A percentile compares a stretch with the other conserved stretches of the same genome.
Conservation (phyloP, 768 basidiomycete species). For the Hygrophoropsis aurantiaca region DNA sequence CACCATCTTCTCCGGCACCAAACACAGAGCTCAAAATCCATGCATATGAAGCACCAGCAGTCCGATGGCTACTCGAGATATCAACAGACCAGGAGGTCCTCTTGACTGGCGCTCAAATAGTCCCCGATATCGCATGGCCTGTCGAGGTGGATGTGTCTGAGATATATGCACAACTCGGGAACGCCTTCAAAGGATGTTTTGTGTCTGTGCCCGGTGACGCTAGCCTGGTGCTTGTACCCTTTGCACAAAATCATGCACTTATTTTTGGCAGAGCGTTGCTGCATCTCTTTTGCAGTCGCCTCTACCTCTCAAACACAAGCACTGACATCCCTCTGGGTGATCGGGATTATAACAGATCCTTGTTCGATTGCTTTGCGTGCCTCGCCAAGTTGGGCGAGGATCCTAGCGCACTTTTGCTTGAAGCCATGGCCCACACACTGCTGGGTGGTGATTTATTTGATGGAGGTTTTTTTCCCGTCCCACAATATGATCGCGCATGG, state of each 20-base stretch:
- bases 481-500: too few species aligned
- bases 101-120: constrained; percentile 6
- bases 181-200: constrained; percentile 7
- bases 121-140: constrained; percentile 15
- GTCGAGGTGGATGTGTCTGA: constrained; percentile 1
- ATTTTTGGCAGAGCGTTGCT: neutral
- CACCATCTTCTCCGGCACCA: too few species aligned
- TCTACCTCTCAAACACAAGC: too few species aligned
- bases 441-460: too few species aligned
- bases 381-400: too few species aligned
- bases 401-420: too few species aligned
- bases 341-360: too few species aligned
- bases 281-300: neutral
- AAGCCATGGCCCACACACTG: too few species aligned
- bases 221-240: neutral
- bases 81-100: constrained; percentile 16
- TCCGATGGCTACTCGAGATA: constrained; percentile 18
- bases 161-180: neutral
- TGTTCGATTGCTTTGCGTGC: too few species aligned
- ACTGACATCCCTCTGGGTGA: too few species aligned
- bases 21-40: neutral
- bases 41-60: constrained; percentile 5
- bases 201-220: too few species aligned
- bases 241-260: neutral
- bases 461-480: too few species aligned